A percentile compares a stretch with the other conserved stretches of the same genome.
phyloP scores from a whole-genome alignment of 495 filamentous ascomycete species.

The Parachaetomium inaequale region DNA sequence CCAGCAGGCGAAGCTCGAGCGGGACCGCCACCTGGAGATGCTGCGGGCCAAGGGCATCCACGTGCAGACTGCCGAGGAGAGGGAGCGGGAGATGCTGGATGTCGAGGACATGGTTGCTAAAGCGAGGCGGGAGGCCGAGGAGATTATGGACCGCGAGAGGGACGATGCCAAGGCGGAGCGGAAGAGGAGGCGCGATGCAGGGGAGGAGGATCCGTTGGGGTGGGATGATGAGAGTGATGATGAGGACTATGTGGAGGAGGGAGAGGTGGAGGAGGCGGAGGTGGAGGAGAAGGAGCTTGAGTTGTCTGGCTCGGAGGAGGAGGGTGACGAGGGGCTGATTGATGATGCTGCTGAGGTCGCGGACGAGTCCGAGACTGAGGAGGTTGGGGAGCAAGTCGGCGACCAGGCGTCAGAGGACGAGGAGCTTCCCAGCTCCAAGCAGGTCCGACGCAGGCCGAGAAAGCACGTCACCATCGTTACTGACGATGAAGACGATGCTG shows the following conservation, averaged over 20 bases:
- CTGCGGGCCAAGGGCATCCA: constrained; percentile 73
- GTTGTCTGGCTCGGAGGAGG: constrained; percentile 34
- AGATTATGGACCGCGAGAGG: constrained; percentile 72
- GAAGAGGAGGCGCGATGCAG: constrained; percentile 45
- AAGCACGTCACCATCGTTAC: constrained; percentile 49
- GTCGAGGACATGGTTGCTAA: constrained; percentile 85
- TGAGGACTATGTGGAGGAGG: constrained; percentile 34
- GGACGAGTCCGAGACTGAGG: constrained; percentile 41
- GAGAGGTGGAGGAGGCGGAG: constrained; percentile 41
- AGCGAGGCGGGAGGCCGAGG: constrained; percentile 74
- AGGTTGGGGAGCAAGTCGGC: constrained; percentile 37
- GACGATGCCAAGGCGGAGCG: constrained; percentile 62
- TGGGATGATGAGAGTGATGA: constrained; percentile 61
- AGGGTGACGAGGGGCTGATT: constrained; percentile 37
- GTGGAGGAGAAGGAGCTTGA: constrained; percentile 12
- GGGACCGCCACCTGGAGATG: constrained; percentile 73
- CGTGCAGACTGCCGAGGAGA: constrained; percentile 82
- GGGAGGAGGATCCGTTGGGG: constrained; percentile 50
- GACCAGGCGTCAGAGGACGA: constrained; percentile 42
- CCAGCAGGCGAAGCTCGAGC: constrained; percentile 72
- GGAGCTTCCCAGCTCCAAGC: constrained; percentile 34
- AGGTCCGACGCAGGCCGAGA: constrained; percentile 36
- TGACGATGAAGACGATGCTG: constrained; percentile 68
- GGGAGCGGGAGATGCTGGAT: constrained; percentile 68
- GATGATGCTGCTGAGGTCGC: constrained; percentile 43